Base-by-base conservation (phyloP, 306 rosid genomes). In the Hippophae tibetana region DNA sequence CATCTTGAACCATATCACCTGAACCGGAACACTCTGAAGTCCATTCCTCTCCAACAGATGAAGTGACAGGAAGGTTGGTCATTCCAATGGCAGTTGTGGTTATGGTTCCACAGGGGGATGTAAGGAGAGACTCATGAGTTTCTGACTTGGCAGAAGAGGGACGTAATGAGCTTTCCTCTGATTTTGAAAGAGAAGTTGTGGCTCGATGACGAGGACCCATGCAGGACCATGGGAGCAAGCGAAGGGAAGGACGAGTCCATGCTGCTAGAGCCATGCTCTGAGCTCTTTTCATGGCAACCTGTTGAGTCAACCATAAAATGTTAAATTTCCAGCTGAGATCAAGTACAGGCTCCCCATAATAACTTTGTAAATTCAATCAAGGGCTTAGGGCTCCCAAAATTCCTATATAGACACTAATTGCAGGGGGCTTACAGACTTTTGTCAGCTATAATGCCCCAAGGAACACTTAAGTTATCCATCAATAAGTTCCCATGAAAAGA, bases 241-340 rank as follows among this genome's bases (percentile, higher is more conserved):
- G 63, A 59, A 92, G 87, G 45, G 67, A 65, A 63, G 95, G 96
- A 54, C 87, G 95, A 26, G 81, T 65, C 96, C 99, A 92, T 65
- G 99, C 98, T 69, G 98, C 97, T 74, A 70, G 89, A 69, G 97
- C 98, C 93, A 92, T 80, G 78, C 88, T 85, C 76, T 83, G 89
- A 11, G 96, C 96, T 78, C 88, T 92, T 81, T 67, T 88, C 95
- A 92, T 83, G 66, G 83, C 96, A 49, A 87, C 96, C 99, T 92
- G 68, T 57, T 49, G 62, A 75, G 3, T 42, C 59, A 57, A 31
- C 43, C 61, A 76, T 62, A 43, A 56, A 60, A 62, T 47, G 43
- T 6, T 1, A 55, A 6, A 7, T 31, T 45, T 23, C 58, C 12
- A 57, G 59, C 45, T 27, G 12, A 18, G 65, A 64, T 31, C 57